Percentiles rank a stretch among this genome's conserved stretches.
Evolutionary conservation across 768 basidiomycete species (phyloP).

Genomic region (Boletus coccyginus): DNA sequence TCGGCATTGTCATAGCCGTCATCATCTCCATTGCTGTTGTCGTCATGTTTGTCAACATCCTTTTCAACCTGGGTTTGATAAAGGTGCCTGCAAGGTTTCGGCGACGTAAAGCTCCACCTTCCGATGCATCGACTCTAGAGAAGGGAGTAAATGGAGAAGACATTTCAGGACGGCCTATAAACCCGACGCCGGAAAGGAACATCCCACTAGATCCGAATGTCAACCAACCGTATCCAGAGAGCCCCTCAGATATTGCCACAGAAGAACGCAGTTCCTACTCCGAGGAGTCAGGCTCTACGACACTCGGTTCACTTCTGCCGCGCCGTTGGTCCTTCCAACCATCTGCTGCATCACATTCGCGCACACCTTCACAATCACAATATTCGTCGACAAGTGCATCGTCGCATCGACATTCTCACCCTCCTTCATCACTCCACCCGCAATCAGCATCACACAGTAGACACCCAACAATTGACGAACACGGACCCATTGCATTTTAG

Average conservation of each 20-base stretch:
- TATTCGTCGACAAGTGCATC: constrained; percentile 29
- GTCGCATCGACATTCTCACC: constrained; percentile 30
- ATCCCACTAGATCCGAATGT: constrained; percentile 38
- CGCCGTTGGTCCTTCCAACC: constrained; percentile 33
- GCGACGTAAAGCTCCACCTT: constrained; percentile 9
- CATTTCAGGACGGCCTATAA: constrained; percentile 38
- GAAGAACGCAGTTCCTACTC: constrained; percentile 29
- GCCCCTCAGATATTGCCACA: constrained; percentile 20
- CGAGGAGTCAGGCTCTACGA: constrained; percentile 35
- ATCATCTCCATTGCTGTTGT: constrained; percentile 71
- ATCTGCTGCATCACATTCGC: constrained; percentile 29
- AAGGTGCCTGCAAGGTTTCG: constrained; percentile 21
- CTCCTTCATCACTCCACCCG: constrained; percentile 29
- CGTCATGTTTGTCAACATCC: constrained; percentile 64
- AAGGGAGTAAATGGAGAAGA: constrained; percentile 26
- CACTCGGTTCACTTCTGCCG: constrained; percentile 33
- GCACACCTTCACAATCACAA: constrained; percentile 31
- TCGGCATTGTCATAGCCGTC: constrained; percentile 73
- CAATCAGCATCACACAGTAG: constrained; percentile 29
- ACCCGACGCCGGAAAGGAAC: constrained; percentile 53
- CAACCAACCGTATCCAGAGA: constrained; percentile 45
- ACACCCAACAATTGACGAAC: constrained; percentile 34
- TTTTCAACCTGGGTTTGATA: constrained; percentile 46
- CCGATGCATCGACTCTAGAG: constrained; percentile 26
- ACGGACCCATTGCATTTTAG: constrained; percentile 17